Conservation (phyloP, 208 protist genomes). For the Acanthamoeba royreba region DNA sequence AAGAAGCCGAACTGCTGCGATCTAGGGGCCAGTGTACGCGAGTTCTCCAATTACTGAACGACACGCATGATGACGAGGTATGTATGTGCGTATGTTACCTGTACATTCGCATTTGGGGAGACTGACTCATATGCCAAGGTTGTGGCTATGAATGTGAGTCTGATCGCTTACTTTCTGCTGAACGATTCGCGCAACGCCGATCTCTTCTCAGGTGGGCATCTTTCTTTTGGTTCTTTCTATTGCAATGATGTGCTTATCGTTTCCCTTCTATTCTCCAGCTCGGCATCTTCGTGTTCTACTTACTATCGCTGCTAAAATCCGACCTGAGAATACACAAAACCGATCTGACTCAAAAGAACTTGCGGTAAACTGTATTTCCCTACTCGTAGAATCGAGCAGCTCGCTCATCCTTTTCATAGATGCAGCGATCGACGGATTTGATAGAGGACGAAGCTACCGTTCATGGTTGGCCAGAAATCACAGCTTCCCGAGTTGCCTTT, state of each 20-base stretch:
- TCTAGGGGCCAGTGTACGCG: neutral
- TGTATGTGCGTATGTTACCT: neutral
- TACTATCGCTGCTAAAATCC: neutral
- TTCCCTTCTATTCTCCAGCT: neutral
- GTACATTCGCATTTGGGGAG: neutral
- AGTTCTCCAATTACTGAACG: neutral
- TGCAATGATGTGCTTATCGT: neutral
- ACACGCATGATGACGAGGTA: neutral
- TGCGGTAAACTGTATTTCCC: neutral
- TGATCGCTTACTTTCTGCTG: neutral
- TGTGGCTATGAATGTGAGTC: neutral
- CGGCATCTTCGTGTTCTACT: neutral
- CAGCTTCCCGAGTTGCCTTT: neutral
- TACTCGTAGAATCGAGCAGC: neutral
- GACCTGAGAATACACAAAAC: neutral
- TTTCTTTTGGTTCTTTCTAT: neutral
- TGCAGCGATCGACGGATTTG: neutral
- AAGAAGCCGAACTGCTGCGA: neutral
- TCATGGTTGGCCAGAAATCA: neutral
- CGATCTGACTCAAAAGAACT: neutral
- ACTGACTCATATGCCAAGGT: neutral
- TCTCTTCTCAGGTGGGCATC: neutral
- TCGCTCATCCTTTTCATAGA: neutral
- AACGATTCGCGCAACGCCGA: neutral
- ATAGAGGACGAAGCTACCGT: neutral